Percentiles rank a stretch among this genome's conserved stretches.
Evolutionary conservation across 306 rosid species (phyloP).

Genomic region (Corylus heterophylla): DNA sequence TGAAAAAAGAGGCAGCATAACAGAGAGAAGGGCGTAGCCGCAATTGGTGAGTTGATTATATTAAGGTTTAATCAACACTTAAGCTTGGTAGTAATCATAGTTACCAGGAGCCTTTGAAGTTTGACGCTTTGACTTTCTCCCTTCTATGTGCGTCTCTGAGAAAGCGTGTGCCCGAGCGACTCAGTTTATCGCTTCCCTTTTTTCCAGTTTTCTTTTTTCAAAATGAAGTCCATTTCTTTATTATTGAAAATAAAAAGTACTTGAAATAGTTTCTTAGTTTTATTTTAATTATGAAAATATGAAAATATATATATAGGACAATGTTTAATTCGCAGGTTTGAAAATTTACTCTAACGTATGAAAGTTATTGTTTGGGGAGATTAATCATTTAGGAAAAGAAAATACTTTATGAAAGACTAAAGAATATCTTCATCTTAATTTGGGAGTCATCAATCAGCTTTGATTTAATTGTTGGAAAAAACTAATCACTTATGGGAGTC

Average conservation of each 20-base stretch:
- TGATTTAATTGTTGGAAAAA: too few relatives aligned
- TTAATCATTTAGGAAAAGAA: too few relatives aligned
- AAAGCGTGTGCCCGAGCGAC: not conserved
- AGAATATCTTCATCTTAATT: too few relatives aligned
- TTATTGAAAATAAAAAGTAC: not conserved
- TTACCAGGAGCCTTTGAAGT: conserved; percentile 41
- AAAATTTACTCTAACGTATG: too few relatives aligned
- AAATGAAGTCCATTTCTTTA: not conserved
- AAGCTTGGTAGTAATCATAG: conserved; percentile 35
- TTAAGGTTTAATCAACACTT: conserved; percentile 27
- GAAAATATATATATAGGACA: too few relatives aligned
- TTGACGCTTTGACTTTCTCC: conserved; percentile 70
- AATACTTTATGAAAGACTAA: too few relatives aligned
- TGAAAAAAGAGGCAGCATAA: conserved; percentile 11
- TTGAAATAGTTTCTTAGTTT: not conserved
- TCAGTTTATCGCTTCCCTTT: not conserved
- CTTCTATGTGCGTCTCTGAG: conserved; percentile 35
- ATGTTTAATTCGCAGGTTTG: too few relatives aligned
- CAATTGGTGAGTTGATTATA: conserved; percentile 21
- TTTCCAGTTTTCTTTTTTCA: not conserved
- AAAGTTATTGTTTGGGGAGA: too few relatives aligned
- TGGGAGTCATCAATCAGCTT: too few relatives aligned
- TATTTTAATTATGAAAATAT: too few relatives aligned
- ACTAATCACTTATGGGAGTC: too few relatives aligned
- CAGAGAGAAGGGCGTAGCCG: conserved; percentile 35